Evolutionary conservation across 1,284 basidiomycete genomes (phyloP).

Genomic region (Puccinia triticina): DNA sequence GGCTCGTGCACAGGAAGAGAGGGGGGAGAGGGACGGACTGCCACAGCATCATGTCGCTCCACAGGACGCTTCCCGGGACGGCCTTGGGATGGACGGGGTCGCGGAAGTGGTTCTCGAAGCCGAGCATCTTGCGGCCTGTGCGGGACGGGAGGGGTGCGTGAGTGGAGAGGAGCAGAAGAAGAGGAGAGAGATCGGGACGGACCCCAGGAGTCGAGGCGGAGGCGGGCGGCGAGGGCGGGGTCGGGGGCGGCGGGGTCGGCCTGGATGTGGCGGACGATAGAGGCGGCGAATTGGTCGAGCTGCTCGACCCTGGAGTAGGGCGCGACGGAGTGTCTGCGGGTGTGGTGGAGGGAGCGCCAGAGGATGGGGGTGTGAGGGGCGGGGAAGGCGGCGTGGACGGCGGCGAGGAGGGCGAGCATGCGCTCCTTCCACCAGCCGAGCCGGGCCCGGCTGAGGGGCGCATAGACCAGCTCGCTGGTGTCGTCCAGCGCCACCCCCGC

Average conservation of each 20-base stretch:
- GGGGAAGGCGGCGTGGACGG: neutral
- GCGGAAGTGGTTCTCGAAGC: conserved; percentile 41
- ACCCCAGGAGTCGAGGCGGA: conserved; percentile 45
- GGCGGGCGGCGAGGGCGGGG: neutral
- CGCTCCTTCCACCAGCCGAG: conserved; percentile 31
- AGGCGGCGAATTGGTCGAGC: conserved; percentile 31
- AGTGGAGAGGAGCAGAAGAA: no score
- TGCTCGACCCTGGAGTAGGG: conserved; percentile 39
- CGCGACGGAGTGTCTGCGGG: neutral
- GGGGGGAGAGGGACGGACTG: conserved; percentile 28
- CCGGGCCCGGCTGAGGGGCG: neutral
- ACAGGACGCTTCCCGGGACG: conserved; percentile 35
- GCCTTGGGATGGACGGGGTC: conserved; percentile 39
- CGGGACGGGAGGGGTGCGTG: neutral
- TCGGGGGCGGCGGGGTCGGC: neutral
- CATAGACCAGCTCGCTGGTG: neutral
- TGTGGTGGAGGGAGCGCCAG: conserved; percentile 33
- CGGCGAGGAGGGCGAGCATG: neutral
- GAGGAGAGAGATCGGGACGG: neutral
- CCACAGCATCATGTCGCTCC: conserved; percentile 48
- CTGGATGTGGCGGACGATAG: neutral
- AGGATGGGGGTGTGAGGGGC: conserved; percentile 1
- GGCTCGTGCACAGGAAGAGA: no score
- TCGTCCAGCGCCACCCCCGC: neutral
- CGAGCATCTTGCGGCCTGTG: conserved; percentile 31